Evolutionary conservation across 805 yeast genomes (phyloP).

Genomic region (Tetrapisispora phaffii): DNA sequence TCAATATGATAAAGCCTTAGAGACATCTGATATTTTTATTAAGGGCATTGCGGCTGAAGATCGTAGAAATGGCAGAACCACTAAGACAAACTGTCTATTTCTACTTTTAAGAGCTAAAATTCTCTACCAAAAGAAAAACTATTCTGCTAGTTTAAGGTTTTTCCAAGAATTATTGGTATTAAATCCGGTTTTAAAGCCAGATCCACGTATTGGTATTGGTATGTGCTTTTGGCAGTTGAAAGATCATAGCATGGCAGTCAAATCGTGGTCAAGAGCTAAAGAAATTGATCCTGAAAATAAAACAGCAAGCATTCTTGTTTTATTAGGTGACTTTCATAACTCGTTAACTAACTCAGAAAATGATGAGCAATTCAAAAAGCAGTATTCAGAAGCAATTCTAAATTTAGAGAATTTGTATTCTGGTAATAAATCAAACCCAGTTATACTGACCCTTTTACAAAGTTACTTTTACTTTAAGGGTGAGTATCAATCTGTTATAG

Average conservation of each 20-base stretch:
- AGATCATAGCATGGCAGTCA: slow-evolving; percentile 63
- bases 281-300: slow-evolving; percentile 52
- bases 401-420: slow-evolving; percentile 32
- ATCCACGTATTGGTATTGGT: slow-evolving; percentile 91
- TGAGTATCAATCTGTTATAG: slow-evolving; percentile 48
- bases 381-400: slow-evolving; percentile 50
- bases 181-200: slow-evolving; percentile 75
- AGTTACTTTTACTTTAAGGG: slow-evolving; percentile 62
- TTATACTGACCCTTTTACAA: slow-evolving; percentile 56
- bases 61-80: slow-evolving; percentile 30
- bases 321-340: slow-evolving; percentile 58
- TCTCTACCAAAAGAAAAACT: slow-evolving; percentile 61
- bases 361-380: slow-evolving; percentile 47
- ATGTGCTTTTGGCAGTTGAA: slow-evolving; percentile 85
- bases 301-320: slow-evolving; percentile 55
- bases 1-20: slow-evolving; percentile 61
- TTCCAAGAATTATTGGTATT: slow-evolving; percentile 75
- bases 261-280: slow-evolving; percentile 74
- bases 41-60: slow-evolving; percentile 31
- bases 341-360: slow-evolving; percentile 40
- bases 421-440: slow-evolving; percentile 43
- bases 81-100: slow-evolving; percentile 62
- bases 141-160: slow-evolving; percentile 59
- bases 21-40: slow-evolving; percentile 53
- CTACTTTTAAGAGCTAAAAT: slow-evolving; percentile 78